These are phyloP conservation scores for Edaphochlamys debaryana DNA, from an alignment of 139 green algal genomes.

Conservation along the genomic window DNA sequence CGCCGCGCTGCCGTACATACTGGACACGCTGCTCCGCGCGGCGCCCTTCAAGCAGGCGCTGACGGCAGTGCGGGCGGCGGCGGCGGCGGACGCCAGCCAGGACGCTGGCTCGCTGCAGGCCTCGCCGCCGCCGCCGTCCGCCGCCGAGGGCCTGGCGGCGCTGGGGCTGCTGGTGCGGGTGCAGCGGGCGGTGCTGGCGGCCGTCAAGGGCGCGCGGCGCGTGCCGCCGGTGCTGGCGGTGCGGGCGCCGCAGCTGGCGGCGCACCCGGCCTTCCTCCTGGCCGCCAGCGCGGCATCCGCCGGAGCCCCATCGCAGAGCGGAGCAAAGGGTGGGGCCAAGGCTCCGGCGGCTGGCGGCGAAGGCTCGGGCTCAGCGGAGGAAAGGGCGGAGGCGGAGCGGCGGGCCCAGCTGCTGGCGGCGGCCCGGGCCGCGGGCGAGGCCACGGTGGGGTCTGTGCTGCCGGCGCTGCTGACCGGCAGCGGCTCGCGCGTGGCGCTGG, in stretches of 20 bases:
- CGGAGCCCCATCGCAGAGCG: too few relatives aligned
- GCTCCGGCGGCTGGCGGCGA: too few relatives aligned
- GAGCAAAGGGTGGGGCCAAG: not conserved
- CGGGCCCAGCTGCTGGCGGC: conserved; percentile 7
- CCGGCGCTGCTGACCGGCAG: conserved; percentile 18
- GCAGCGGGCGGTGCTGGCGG: conserved; percentile 5
- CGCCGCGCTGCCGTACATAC: conserved; percentile 4
- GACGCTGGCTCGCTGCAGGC: too few relatives aligned
- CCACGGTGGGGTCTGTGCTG: not conserved
- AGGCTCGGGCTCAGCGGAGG: not conserved
- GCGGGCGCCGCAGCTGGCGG: not conserved
- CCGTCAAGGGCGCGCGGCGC: not conserved
- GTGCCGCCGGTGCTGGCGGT: not conserved
- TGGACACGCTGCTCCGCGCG: not conserved
- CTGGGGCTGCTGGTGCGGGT: conserved; percentile 8
- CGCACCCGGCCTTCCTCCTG: not conserved
- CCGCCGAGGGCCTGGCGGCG: too few relatives aligned
- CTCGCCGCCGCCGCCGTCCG: too few relatives aligned
- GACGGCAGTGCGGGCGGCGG: not conserved
- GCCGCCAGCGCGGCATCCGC: conserved; percentile 1
- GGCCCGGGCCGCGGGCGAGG: not conserved
- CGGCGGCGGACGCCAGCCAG: too few relatives aligned
- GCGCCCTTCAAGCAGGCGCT: not conserved
- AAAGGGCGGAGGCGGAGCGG: not conserved
- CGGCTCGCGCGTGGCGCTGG: conserved; percentile 33